These are phyloP conservation scores for Leishmania aethiopica DNA, from an alignment of 208 protist species.

Conservation along the genomic window DNA sequence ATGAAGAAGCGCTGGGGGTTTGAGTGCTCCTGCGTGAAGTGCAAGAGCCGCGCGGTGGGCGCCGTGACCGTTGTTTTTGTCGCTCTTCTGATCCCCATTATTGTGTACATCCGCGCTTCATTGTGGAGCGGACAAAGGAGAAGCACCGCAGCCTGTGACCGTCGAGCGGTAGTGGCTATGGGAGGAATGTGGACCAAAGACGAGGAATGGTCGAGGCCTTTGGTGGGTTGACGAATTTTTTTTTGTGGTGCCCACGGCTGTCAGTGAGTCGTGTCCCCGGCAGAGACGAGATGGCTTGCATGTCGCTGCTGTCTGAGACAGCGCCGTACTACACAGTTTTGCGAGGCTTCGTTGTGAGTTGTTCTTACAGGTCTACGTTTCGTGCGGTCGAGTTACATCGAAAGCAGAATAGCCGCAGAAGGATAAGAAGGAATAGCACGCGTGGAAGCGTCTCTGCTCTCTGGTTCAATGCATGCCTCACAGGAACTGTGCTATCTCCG, in stretches of 20 bases:
- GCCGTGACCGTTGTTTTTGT: conserved; percentile 72
- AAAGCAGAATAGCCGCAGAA: not conserved
- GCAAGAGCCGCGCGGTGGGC: conserved; percentile 75
- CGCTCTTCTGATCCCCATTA: conserved; percentile 58
- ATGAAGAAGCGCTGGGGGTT: conserved; percentile 88
- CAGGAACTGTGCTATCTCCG: not conserved
- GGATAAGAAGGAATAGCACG: too few species aligned
- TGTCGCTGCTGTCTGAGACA: not conserved
- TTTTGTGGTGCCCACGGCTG: not conserved
- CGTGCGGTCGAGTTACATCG: not conserved
- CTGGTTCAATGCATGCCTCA: not conserved
- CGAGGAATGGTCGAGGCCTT: not conserved
- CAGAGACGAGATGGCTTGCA: not conserved
- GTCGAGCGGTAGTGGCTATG: not conserved
- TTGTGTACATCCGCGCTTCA: conserved; percentile 65
- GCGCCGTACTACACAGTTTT: not conserved
- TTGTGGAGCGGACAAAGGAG: conserved; percentile 63
- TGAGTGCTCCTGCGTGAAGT: conserved; percentile 80
- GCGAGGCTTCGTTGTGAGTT: too few species aligned
- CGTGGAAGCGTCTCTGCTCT: not conserved
- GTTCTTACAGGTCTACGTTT: not conserved
- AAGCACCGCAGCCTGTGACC: conserved; percentile 66
- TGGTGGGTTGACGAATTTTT: not conserved
- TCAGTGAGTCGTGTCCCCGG: not conserved
- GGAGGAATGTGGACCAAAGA: not conserved